Conservation (phyloP, 306 rosid genomes). For the Hylodesmum podocarpum region DNA sequence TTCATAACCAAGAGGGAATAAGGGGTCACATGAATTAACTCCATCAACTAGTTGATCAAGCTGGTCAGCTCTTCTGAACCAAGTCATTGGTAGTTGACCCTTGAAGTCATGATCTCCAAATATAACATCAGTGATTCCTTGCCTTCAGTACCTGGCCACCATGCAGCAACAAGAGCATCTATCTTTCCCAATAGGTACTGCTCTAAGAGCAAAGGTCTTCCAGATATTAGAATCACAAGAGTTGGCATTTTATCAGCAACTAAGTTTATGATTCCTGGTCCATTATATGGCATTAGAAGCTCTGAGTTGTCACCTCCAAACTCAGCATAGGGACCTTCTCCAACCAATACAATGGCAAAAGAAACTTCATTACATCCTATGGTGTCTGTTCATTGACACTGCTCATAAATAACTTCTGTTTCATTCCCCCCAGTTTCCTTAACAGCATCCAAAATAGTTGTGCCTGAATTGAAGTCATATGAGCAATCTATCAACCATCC, state of each 20-base stretch:
- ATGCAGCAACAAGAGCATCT: slow-evolving; percentile 76
- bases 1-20: slow-evolving; percentile 68
- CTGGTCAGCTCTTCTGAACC: slow-evolving; percentile 62
- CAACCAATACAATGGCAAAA: slow-evolving; percentile 67
- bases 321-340: slow-evolving; percentile 78
- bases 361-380: slow-evolving; percentile 51
- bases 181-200: slow-evolving; percentile 54
- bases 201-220: slow-evolving; percentile 75
- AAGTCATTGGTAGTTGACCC: slow-evolving; percentile 73
- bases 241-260: slow-evolving; percentile 72
- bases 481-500: slow-evolving; percentile 3
- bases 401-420: slow-evolving; percentile 57
- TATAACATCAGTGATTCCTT: slow-evolving; percentile 69
- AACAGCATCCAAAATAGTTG: slow-evolving; percentile 78
- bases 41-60: slow-evolving; percentile 42
- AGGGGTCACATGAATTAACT: slow-evolving; percentile 46
- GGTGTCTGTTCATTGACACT: slow-evolving; percentile 46
- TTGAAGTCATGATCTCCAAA: slow-evolving; percentile 71
- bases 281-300: slow-evolving; percentile 62
- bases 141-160: slow-evolving; percentile 89
- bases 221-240: slow-evolving; percentile 71
- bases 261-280: slow-evolving; percentile 45
- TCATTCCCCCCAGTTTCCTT: slow-evolving; percentile 54
- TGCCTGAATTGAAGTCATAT: slow-evolving; percentile 46
- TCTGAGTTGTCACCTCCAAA: slow-evolving; percentile 58